phyloP scores from a whole-genome alignment of 495 filamentous ascomycete genomes.

The Cenococcum geophilum region DNA sequence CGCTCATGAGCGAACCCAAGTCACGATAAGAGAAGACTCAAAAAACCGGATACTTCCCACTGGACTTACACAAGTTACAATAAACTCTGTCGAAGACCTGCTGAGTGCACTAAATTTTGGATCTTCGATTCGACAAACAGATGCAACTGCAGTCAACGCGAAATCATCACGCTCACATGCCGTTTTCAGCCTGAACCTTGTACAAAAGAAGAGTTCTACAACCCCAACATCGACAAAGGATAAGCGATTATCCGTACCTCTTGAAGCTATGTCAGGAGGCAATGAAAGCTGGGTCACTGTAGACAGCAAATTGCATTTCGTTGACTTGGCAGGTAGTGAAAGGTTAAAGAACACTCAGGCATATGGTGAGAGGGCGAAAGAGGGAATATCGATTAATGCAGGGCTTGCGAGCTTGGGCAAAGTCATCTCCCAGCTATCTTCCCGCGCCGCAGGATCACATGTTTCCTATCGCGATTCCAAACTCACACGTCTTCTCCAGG shows the following conservation, averaged over 20 bases:
- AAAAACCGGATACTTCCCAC: constrained; percentile 94
- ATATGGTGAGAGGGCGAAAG: constrained; percentile 88
- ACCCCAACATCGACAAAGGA: constrained; percentile 53
- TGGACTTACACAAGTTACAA: constrained; percentile 77
- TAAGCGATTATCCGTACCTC: constrained; percentile 83
- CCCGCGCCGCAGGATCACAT: constrained; percentile 77
- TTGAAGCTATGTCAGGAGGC: constrained; percentile 65
- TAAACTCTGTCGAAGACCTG: constrained; percentile 90
- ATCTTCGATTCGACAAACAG: constrained; percentile 91
- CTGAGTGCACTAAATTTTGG: constrained; percentile 84
- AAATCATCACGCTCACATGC: constrained; percentile 98
- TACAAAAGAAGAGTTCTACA: constrained; percentile 70
- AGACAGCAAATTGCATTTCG: constrained; percentile 98
- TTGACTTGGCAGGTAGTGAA: constrained; percentile 96
- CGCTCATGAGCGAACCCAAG: constrained; percentile 59
- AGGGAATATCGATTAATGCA: constrained; percentile 98
- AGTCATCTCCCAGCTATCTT: constrained; percentile 96
- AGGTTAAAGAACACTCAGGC: constrained; percentile 95
- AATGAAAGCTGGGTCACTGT: constrained; percentile 71
- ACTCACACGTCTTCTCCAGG: constrained; percentile 90
- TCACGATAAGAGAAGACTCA: constrained; percentile 87
- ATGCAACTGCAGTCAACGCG: constrained; percentile 98
- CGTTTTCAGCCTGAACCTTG: constrained; percentile 90
- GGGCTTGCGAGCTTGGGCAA: constrained; percentile 93
- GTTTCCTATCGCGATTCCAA: constrained; percentile 97